Percentiles rank a stretch among this genome's conserved stretches.
Evolutionary conservation across 306 rosid species (phyloP).

Genomic region (Prosopis cineraria): DNA sequence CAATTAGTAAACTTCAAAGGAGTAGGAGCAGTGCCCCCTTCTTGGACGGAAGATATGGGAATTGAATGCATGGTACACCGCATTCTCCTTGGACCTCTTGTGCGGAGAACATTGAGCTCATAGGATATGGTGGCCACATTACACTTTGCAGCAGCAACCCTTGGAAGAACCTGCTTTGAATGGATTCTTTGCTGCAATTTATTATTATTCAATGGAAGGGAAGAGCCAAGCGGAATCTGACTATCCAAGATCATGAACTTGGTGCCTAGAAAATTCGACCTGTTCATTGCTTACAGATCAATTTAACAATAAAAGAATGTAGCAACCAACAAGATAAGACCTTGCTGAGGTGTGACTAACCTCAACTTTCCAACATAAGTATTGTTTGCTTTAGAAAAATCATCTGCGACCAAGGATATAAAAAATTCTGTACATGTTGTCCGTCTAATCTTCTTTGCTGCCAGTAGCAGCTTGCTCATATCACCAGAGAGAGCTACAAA

Average conservation of each 20-base stretch:
- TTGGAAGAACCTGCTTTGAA: constrained; percentile 66
- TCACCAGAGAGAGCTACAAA: constrained; percentile 79
- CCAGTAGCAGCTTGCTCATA: constrained; percentile 74
- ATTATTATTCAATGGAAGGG: constrained; percentile 50
- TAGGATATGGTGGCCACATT: constrained; percentile 68
- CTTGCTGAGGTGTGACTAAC: constrained; percentile 38
- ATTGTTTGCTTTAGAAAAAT: constrained; percentile 71
- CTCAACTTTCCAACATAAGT: constrained; percentile 79
- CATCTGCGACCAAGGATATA: constrained; percentile 68
- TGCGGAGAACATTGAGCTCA: constrained; percentile 88
- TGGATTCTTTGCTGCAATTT: constrained; percentile 56
- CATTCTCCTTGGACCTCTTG: constrained; percentile 98
- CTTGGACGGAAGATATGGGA: constrained; percentile 74
- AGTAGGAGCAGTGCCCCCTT: constrained; percentile 87
- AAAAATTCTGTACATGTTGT: constrained; percentile 79
- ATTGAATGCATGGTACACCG: constrained; percentile 75
- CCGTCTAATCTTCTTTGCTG: constrained; percentile 81
- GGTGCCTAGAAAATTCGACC: constrained; percentile 93
- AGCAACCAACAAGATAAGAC: constrained; percentile 7
- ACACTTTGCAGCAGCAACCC: constrained; percentile 46
- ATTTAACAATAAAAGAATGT: constrained; percentile 17
- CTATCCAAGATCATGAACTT: constrained; percentile 73
- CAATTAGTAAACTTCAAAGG: constrained; percentile 59
- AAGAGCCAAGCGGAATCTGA: constrained; percentile 56
- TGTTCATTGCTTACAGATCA: constrained; percentile 44